Conservation (phyloP, 768 basidiomycete genomes). For the Cyclocybe aegerita region DNA sequence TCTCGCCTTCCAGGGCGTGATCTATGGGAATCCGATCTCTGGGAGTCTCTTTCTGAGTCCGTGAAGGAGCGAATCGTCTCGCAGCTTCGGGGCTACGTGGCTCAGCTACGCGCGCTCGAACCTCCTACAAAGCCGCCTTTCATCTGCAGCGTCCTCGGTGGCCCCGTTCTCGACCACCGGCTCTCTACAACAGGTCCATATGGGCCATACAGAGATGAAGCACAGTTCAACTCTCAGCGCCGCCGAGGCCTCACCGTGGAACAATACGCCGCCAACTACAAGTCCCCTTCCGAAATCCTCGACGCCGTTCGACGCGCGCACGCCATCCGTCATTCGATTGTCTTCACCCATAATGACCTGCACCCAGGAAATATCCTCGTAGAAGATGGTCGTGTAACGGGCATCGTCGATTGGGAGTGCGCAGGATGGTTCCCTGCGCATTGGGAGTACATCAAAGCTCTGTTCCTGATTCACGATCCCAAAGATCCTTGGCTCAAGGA, state of each 20-base stretch:
- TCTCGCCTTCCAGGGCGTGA: background rate
- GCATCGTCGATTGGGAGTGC: slow-evolving; percentile 6
- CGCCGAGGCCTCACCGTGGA: background rate
- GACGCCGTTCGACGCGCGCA: background rate
- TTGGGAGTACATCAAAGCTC: slow-evolving; percentile 2
- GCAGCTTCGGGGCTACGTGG: no score
- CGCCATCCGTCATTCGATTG: background rate
- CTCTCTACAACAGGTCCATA: no score
- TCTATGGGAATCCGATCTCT: background rate
- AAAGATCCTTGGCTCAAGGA: no score
- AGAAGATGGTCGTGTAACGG: background rate
- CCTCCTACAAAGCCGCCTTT: background rate
- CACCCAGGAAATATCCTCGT: slow-evolving; percentile 1
- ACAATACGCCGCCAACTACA: background rate
- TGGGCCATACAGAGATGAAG: no score
- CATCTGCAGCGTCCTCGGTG: background rate
- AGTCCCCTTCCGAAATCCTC: background rate
- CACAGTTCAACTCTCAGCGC: no score
- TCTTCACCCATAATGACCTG: slow-evolving; percentile 6
- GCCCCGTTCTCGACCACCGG: background rate
- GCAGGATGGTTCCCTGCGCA: slow-evolving; percentile 7
- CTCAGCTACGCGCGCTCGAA: background rate
- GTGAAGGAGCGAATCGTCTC: no score
- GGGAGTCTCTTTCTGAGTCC: no score
- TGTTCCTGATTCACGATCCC: no score